Conservation (phyloP, 2,329 filamentous ascomycete species). For the Cladorrhinum sp. region DNA sequence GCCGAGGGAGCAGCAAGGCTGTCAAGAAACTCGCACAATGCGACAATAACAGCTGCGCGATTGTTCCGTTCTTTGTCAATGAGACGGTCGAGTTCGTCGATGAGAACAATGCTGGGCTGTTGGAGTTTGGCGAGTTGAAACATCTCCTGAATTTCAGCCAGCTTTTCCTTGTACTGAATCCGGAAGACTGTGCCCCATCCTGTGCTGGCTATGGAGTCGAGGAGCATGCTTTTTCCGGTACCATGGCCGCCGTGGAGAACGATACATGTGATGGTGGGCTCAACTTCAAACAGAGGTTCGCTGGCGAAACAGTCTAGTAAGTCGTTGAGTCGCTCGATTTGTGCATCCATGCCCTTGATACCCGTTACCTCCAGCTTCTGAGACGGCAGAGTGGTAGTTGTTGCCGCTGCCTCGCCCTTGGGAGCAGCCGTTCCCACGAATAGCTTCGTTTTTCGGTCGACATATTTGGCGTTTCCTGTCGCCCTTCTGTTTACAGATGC, state of each 20-base stretch:
- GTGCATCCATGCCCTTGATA: slow-evolving; percentile 66
- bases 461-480: slow-evolving; percentile 41
- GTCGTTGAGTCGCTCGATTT: slow-evolving; percentile 64
- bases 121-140: slow-evolving; percentile 67
- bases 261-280: slow-evolving; percentile 48
- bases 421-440: slow-evolving; percentile 30
- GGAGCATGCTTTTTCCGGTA: slow-evolving; percentile 77
- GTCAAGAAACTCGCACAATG: slow-evolving; percentile 55
- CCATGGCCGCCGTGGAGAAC: slow-evolving; percentile 79
- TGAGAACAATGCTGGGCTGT: slow-evolving; percentile 73
- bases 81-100: slow-evolving; percentile 74
- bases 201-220: slow-evolving; percentile 63
- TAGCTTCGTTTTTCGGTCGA: slow-evolving; percentile 33
- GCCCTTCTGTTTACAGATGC: slow-evolving; percentile 52
- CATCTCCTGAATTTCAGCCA: slow-evolving; percentile 58
- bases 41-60: slow-evolving; percentile 48
- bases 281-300: slow-evolving; percentile 27
- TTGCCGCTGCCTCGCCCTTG: slow-evolving; percentile 11
- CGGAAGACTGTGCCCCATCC: slow-evolving; percentile 69
- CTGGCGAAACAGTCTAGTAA: slow-evolving; percentile 58
- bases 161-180: slow-evolving; percentile 55
- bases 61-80: slow-evolving; percentile 58
- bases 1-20: slow-evolving; percentile 39
- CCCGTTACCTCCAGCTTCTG: slow-evolving; percentile 46
- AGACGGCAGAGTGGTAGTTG: slow-evolving; percentile 21